These are phyloP conservation scores for Penicillium sclerotiorum DNA, from an alignment of 2,329 filamentous ascomycete species.

Conservation along the genomic window DNA sequence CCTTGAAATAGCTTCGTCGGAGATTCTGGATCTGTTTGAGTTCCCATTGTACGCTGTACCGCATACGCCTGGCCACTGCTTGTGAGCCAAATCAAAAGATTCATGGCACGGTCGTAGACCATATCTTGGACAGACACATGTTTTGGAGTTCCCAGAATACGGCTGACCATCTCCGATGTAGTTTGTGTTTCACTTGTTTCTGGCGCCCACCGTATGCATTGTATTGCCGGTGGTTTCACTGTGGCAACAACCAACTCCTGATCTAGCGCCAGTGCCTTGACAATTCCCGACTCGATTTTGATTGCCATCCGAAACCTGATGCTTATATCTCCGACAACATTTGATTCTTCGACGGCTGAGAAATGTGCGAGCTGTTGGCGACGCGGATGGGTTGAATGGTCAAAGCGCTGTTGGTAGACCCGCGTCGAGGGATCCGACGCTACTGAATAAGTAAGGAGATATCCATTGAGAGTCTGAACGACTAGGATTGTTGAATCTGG, in stretches of 20 bases:
- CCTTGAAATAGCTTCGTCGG: slow-evolving; percentile 78
- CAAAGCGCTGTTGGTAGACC: slow-evolving; percentile 83
- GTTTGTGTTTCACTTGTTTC: slow-evolving; percentile 82
- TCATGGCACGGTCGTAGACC: slow-evolving; percentile 95
- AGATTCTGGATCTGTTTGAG: slow-evolving; percentile 47
- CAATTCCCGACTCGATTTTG: slow-evolving; percentile 94
- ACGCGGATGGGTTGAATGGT: slow-evolving; percentile 47
- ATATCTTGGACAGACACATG: slow-evolving; percentile 78
- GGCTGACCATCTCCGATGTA: slow-evolving; percentile 83
- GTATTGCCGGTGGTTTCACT: slow-evolving; percentile 86
- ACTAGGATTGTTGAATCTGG: slow-evolving; percentile 92
- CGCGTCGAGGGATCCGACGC: slow-evolving; percentile 79
- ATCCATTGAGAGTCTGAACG: slow-evolving; percentile 81
- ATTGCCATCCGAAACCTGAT: slow-evolving; percentile 97
- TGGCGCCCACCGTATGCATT: slow-evolving; percentile 93
- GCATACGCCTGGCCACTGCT: slow-evolving; percentile 86
- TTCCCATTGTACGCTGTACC: slow-evolving; percentile 68
- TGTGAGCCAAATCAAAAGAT: slow-evolving; percentile 88
- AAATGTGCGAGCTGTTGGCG: slow-evolving; percentile 49
- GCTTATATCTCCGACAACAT: slow-evolving; percentile 80
- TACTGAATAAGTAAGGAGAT: slow-evolving; percentile 91
- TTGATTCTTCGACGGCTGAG: slow-evolving; percentile 78
- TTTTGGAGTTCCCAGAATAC: slow-evolving; percentile 82
- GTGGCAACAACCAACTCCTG: slow-evolving; percentile 93
- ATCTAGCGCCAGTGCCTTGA: slow-evolving; percentile 82